Evolutionary conservation across 495 filamentous ascomycete species (phyloP), one percentile per base, ranked within the genome.

Genomic region (Cryomyces minteri): DNA sequence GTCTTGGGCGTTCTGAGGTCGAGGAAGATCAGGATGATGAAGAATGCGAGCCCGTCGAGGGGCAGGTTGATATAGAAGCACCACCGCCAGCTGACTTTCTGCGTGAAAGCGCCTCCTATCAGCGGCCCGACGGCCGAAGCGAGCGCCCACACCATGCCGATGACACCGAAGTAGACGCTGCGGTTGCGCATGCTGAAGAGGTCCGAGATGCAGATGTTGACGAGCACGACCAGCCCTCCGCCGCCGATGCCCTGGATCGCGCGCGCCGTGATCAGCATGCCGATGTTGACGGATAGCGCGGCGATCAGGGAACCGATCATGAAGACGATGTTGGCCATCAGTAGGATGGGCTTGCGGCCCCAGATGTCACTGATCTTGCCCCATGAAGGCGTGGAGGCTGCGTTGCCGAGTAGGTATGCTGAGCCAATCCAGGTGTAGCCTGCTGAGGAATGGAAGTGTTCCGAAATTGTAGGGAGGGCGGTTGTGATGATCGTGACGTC

Each of bases 341-440:
- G 63, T 40, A 93, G 65, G 43, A 90, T 79, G 3, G 72, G 75
- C 55, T 92, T 94, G 28, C 86, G 73, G 0, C 86, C 86, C 70
- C 77, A 92, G 46, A 94, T 88, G 54, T 93, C 86, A 51, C 73
- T 79, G 34, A 88, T 61, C 56, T 86, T 86, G n/a, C 81, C 84
- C 83, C 84, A 88, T 44, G 77, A 65, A 0, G 82, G 82, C 25
- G 76, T 76, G 30, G 73, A 72, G 4, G 82, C 74, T 2, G 78
- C 68, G 56, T 74, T 78, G 12, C 77, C 78, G 6, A 90, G 70
- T 0, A 72, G 49, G 53, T 68, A 74, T 1, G 70, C 62, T 25
- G 60, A 59, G 8, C 70, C 71, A 29, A 75, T 67, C 72, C 71
- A 75, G 6, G 67, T 67, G 44, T 72, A 76, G 6, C 65, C 72